Evolutionary conservation across 2,329 filamentous ascomycete species (phyloP), one percentile per base, ranked within the genome.

Genomic region (Pseudogymnoascus sp.): DNA sequence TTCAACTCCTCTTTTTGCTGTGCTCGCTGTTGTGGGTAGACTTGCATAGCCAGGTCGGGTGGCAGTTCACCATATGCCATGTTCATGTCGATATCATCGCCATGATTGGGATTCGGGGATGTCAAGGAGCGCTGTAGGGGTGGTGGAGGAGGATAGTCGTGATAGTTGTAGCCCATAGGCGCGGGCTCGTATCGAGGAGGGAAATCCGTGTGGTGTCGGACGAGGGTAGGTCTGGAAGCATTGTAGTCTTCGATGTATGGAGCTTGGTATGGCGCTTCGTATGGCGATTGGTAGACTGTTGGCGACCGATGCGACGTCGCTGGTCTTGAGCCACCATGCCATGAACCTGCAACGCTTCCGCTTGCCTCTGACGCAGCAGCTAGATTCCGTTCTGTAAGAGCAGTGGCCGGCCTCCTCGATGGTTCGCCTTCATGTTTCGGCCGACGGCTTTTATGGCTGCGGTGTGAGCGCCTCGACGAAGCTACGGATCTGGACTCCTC

Each of bases 1-100:
- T 85, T 83, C 60, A 90, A 78, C 63, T 87, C 84, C 11, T 78
- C 76, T 38, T 88, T 80, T 42, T 83, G 77, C 68, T 23, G 76
- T 69, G 78, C 69, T 68, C 79, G 73, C 74, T 75, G 62, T 71
- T 77, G 73, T 76, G 91, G 75, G 70, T 92, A 77, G 70, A 78
- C 69, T 68, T 79, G 73, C 74, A 75, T 62, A 71, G 77, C 73
- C 76, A 91, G 75, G 69, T 92, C 84, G 63, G 90, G 85, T 1
- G 89, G 90, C 0, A 94, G 80, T 61, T 90, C 87, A 65, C 93
- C 93, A 70, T 97, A 97, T 6, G 93, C 93, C 6, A 97, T 80
- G 72, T 96, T 83, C 90, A 96, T 92, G 71, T 97, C 93, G 69
- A 96, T 86, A 63, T 86, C 79, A 11, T 72, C 69, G 21, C 21